Evolutionary conservation across 148 eudicot genomes (phyloP).

Genomic region (Fagopyrum homotropicum): DNA sequence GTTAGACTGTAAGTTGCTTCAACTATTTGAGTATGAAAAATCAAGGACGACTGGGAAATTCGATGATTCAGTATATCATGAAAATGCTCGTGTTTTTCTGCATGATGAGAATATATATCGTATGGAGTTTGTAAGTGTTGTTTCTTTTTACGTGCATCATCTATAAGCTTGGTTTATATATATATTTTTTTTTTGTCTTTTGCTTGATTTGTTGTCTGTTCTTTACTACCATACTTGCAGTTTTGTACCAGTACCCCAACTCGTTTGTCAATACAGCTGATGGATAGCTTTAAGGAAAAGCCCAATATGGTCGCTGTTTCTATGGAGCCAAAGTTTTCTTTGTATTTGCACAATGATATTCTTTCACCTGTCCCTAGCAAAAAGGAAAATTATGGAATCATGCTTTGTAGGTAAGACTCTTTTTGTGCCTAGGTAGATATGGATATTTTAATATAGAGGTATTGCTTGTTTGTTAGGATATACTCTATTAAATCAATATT

Average conservation of each 20-base stretch:
- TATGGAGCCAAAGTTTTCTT: conserved; percentile 75
- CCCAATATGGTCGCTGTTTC: conserved; percentile 82
- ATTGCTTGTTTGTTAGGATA: not conserved
- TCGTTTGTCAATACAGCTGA: conserved; percentile 61
- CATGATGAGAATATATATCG: conserved; percentile 93
- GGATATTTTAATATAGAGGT: not conserved
- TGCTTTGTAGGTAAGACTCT: conserved; percentile 54
- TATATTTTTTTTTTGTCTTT: not conserved
- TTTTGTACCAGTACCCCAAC: conserved; percentile 62
- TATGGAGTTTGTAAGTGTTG: conserved; percentile 60
- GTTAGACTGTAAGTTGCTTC: conserved; percentile 71
- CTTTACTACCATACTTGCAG: conserved; percentile 11
- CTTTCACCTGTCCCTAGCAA: conserved; percentile 41
- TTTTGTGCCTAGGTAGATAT: not conserved
- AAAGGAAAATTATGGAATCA: conserved; percentile 52
- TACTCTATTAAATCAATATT: not conserved
- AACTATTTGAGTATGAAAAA: conserved; percentile 73
- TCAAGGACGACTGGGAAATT: conserved; percentile 57
- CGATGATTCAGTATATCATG: conserved; percentile 78
- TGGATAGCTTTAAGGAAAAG: conserved; percentile 81
- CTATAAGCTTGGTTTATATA: not conserved
- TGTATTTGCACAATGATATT: conserved; percentile 65
- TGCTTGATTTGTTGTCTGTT: conserved; percentile 16
- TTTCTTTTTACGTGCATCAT: not conserved
- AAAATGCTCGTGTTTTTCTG: conserved; percentile 76